phyloP scores from a whole-genome alignment of 73 alveolate species.

The Paramecium tetraurelia region DNA sequence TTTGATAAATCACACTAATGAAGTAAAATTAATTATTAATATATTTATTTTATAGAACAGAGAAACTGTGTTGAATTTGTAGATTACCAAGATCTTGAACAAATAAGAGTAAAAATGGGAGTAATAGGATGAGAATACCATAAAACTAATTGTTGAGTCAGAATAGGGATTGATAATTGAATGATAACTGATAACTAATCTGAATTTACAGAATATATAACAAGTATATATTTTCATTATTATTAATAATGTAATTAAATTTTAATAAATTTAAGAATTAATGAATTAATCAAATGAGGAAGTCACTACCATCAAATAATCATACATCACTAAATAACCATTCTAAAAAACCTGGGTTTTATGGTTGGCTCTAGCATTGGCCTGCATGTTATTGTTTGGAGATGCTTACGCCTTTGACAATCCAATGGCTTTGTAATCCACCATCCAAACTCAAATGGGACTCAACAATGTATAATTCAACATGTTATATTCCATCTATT shows the following conservation, averaged over 20 bases:
- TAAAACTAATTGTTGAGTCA: neutral
- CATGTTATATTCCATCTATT: slow-evolving; percentile 51
- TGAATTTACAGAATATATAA: neutral
- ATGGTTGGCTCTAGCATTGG: slow-evolving; percentile 20
- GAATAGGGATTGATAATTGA: slow-evolving; percentile 5
- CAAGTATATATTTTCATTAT: neutral
- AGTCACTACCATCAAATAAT: neutral
- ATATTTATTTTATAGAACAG: neutral
- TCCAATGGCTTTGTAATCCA: slow-evolving; percentile 35
- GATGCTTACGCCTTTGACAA: slow-evolving; percentile 52
- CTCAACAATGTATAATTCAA: slow-evolving; percentile 27
- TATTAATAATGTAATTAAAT: neutral
- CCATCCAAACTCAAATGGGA: slow-evolving; percentile 19
- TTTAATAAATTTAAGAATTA: neutral
- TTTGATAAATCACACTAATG: neutral
- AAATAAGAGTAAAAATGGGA: neutral
- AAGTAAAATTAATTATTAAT: neutral
- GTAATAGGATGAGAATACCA: neutral
- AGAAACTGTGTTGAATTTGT: neutral
- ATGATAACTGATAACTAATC: slow-evolving; percentile 2
- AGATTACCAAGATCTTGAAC: neutral
- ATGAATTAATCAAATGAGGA: neutral
- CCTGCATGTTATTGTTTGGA: neutral
- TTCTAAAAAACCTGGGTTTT: neutral
- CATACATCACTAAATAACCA: neutral